These are phyloP conservation scores for Penicillium sp. DNA, from an alignment of 2,329 filamentous ascomycete species.

Conservation along the genomic window DNA sequence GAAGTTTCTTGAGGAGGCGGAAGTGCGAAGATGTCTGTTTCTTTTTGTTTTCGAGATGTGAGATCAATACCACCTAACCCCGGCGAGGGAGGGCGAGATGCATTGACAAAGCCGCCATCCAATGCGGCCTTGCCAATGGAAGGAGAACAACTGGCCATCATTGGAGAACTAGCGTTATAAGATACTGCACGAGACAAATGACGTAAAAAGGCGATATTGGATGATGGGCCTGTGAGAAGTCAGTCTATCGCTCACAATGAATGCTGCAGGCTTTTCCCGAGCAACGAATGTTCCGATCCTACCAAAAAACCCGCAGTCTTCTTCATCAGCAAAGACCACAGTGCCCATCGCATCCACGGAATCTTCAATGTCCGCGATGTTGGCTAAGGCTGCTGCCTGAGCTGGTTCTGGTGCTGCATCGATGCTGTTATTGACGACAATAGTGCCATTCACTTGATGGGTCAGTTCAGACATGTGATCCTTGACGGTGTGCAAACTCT, in stretches of 20 bases:
- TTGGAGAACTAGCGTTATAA: background rate
- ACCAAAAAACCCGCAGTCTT: background rate
- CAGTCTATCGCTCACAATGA: background rate
- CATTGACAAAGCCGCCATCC: background rate
- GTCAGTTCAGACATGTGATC: background rate
- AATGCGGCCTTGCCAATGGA: background rate
- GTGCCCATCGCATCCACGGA: background rate
- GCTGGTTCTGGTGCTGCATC: background rate
- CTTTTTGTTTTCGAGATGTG: background rate
- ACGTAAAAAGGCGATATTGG: background rate
- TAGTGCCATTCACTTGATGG: background rate
- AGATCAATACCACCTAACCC: background rate
- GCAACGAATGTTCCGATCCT: background rate
- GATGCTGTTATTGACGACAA: background rate
- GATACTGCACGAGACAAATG: background rate
- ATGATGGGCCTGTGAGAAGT: background rate
- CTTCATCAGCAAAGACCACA: background rate
- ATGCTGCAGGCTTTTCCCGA: background rate
- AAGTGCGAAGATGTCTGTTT: background rate
- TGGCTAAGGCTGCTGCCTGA: background rate
- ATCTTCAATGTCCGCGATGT: background rate
- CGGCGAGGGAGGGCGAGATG: background rate
- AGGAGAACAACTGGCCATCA: background rate
- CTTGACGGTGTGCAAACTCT: background rate
- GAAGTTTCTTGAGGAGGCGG: background rate